phyloP scores from a whole-genome alignment of 805 yeast species.

The Pichia paraexigua region DNA sequence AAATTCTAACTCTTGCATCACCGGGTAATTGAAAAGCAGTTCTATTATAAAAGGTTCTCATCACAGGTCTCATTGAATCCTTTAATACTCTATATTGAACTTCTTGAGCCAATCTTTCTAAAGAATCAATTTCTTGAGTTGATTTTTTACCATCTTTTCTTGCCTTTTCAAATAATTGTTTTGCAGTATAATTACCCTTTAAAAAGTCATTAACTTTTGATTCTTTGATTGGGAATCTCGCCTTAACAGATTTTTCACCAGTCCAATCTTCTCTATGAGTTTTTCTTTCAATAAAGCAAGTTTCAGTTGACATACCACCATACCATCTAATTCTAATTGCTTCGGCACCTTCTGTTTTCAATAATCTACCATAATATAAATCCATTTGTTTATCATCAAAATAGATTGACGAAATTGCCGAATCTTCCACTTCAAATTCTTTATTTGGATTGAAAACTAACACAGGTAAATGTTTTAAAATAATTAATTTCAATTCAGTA shows the following conservation, averaged over 20 bases:
- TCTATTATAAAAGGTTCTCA: slow-evolving; percentile 93
- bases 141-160: slow-evolving; percentile 89
- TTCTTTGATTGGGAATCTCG: slow-evolving; percentile 89
- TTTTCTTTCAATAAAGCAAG: slow-evolving; percentile 91
- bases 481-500: slow-evolving; percentile 87
- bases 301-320: slow-evolving; percentile 93
- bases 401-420: slow-evolving; percentile 95
- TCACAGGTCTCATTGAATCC: slow-evolving; percentile 83
- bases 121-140: slow-evolving; percentile 76
- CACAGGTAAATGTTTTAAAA: slow-evolving; percentile 92
- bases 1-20: slow-evolving; percentile 97
- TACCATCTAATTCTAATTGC: slow-evolving; percentile 98
- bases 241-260: slow-evolving; percentile 98
- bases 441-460: slow-evolving; percentile 93
- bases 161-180: slow-evolving; percentile 85
- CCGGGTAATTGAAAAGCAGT: slow-evolving; percentile 99
- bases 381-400: slow-evolving; percentile 87
- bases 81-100: slow-evolving; percentile 85
- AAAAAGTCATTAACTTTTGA: slow-evolving; percentile 80
- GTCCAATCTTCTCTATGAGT: slow-evolving; percentile 99
- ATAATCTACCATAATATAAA: slow-evolving; percentile 85
- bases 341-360: slow-evolving; percentile 98
- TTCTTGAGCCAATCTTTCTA: slow-evolving; percentile 89
- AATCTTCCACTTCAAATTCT: slow-evolving; percentile 90
- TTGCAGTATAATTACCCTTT: slow-evolving; percentile 77